Base-by-base conservation (phyloP, 2,329 filamentous ascomycete genomes). In the Tolypocladium tropicale region DNA sequence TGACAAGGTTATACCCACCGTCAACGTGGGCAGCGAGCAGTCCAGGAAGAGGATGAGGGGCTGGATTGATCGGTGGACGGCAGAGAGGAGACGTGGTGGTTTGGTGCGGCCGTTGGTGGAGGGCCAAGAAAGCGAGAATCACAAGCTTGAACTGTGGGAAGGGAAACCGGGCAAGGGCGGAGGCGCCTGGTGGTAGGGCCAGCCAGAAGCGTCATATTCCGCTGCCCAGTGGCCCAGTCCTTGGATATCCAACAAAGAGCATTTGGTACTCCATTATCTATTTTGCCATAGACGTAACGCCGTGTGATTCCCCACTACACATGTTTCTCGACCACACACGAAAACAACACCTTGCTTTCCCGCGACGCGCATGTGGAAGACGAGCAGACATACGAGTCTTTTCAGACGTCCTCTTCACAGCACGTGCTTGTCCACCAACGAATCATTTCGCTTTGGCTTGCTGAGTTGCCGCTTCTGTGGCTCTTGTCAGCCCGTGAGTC, bases 1-100 rank as follows among this genome's bases (percentile, higher is more conserved):
- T 61, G 91, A 93, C 60, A 89, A 86, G 71, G 82, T 99, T 7
- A 87, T 99, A 18, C 94, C 94, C 0, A 99, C 94, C 0, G 94
- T 99, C 4, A 97, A 99, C 56, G 80, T 86, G 1, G 83, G 82
- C 2, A 84, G 78, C 64, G 82, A 84, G 57, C 69, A 73, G 55
- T 75, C 77, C 3, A 70, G 83, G 53, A 76, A 74, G 61, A 75
- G 80, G 58, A 86, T 86, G 83, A 85, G 82, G 71, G 74, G 66
- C 3, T 88, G 84, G 84, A 77, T 78, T 21, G 84, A 87, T 62
- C 74, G 79, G 51, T 87, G 84, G 84, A 64, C 82, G 59, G 68
- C 73, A 0, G 83, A 86, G 69, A 70, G 83, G 65, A 73, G 79
- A 58, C 76, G 74, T 61, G 80, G 79, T 7, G 83, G 84, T 0